Evolutionary conservation across 495 filamentous ascomycete species (phyloP).

Genomic region (Penicillium turbatum): DNA sequence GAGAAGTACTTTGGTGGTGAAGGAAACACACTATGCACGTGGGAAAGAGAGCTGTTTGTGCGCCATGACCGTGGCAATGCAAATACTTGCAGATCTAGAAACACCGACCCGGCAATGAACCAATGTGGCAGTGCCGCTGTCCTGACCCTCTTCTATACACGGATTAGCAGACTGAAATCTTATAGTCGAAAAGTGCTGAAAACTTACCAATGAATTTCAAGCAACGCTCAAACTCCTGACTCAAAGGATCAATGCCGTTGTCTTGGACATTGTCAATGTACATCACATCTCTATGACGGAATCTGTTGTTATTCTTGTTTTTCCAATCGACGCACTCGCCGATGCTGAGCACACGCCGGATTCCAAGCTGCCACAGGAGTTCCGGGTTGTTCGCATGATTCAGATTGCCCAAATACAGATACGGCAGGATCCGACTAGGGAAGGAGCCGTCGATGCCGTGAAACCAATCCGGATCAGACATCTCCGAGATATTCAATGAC

Average conservation of each 20-base stretch:
- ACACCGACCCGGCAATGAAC: slow-evolving; percentile 97
- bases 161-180: slow-evolving; percentile 3
- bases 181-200: background rate
- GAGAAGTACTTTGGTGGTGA: background rate
- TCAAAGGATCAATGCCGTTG: slow-evolving; percentile 91
- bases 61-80: slow-evolving; percentile 96
- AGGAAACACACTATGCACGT: slow-evolving; percentile 69
- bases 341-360: slow-evolving; percentile 86
- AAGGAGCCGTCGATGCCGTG: slow-evolving; percentile 82
- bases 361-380: slow-evolving; percentile 72
- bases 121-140: slow-evolving; percentile 74
- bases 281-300: slow-evolving; percentile 71
- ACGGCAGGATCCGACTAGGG: slow-evolving; percentile 82
- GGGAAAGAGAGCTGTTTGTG: slow-evolving; percentile 76
- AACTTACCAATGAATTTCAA: slow-evolving; percentile 85
- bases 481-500: slow-evolving; percentile 24
- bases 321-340: slow-evolving; percentile 84
- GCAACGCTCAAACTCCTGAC: slow-evolving; percentile 80
- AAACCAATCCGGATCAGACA: slow-evolving; percentile 71
- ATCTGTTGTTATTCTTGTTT: slow-evolving; percentile 58
- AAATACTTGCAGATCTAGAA: slow-evolving; percentile 91
- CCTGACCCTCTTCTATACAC: slow-evolving; percentile 64
- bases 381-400: slow-evolving; percentile 90
- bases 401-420: slow-evolving; percentile 94
- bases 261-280: slow-evolving; percentile 84